Evolutionary conservation across 148 eudicot genomes (phyloP).

Genomic region (Pharnaceum exiguum): DNA sequence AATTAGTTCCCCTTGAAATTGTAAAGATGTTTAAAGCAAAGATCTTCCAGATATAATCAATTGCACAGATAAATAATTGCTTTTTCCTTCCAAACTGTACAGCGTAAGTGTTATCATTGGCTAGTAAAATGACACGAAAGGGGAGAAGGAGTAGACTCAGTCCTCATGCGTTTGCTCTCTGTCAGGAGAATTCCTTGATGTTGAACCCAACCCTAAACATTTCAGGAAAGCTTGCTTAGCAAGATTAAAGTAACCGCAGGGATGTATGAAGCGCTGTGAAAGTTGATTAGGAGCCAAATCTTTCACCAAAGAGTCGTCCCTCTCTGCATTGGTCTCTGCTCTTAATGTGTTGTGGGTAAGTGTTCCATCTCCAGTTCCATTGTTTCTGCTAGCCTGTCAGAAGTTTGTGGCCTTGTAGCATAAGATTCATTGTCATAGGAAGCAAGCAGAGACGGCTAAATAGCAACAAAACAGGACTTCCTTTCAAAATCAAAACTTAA

Average conservation of each 20-base stretch:
- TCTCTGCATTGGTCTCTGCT: constrained; percentile 28
- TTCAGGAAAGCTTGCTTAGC: constrained; percentile 69
- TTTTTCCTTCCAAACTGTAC: background rate
- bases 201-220: constrained; percentile 43
- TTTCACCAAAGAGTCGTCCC: constrained; percentile 27
- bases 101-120: constrained; percentile 3
- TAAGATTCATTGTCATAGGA: background rate
- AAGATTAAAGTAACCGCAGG: constrained; percentile 40
- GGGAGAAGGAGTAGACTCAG: constrained; percentile 5
- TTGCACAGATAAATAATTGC: background rate
- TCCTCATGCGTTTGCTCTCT: constrained; percentile 21
- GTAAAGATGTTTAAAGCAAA: too few species aligned
- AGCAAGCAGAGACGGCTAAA: too few species aligned
- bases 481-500: too few species aligned
- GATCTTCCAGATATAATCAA: too few species aligned
- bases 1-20: too few species aligned
- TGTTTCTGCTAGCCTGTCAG: constrained; percentile 30
- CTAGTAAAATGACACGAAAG: background rate
- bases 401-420: background rate
- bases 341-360: constrained; percentile 22
- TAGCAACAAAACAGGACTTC: too few species aligned
- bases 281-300: constrained; percentile 13
- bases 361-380: constrained; percentile 10
- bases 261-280: constrained; percentile 29
- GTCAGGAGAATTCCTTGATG: constrained; percentile 9